Conservation (phyloP, 2,329 filamentous ascomycete genomes). For the Gnomoniopsis smithogilvyi region DNA sequence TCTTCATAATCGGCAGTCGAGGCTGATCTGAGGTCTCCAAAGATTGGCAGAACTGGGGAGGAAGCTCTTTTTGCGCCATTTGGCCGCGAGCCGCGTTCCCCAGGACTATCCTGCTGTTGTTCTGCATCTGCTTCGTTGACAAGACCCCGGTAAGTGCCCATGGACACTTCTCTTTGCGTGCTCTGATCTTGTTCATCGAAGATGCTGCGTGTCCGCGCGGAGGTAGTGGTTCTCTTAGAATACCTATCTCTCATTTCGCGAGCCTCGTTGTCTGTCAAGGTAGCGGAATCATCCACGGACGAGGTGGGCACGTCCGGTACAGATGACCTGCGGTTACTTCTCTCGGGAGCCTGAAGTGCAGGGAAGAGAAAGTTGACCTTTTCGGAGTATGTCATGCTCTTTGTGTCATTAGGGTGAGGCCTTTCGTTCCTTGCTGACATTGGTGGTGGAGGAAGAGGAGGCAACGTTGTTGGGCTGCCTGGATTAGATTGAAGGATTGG, state of each 20-base stretch:
- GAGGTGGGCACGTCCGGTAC: constrained; percentile 37
- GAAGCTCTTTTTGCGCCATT: constrained; percentile 40
- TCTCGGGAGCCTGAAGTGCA: constrained; percentile 26
- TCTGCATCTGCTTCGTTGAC: constrained; percentile 31
- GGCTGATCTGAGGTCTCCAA: constrained; percentile 27
- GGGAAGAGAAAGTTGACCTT: constrained; percentile 53
- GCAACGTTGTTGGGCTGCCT: constrained; percentile 47
- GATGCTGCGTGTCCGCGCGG: constrained; percentile 37
- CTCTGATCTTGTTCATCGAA: constrained; percentile 25
- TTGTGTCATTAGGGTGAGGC: constrained; percentile 49
- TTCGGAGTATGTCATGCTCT: constrained; percentile 57
- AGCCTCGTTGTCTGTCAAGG: constrained; percentile 23
- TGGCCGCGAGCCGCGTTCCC: constrained; percentile 19
- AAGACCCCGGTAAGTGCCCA: constrained; percentile 25
- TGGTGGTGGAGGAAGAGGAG: constrained; percentile 48
- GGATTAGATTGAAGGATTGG: constrained; percentile 41
- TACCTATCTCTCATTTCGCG: constrained; percentile 25
- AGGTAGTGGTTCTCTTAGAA: constrained; percentile 35
- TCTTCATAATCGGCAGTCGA: constrained; percentile 35
- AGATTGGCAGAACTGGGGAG: constrained; percentile 46
- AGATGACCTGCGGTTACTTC: constrained; percentile 33
- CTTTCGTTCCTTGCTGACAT: constrained; percentile 34
- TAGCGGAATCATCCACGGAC: constrained; percentile 25
- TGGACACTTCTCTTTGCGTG: constrained; percentile 11
- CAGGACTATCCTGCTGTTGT: constrained; percentile 31